Percentiles rank a stretch among this genome's conserved stretches.
These are phyloP conservation scores for Argentina anserina DNA, from an alignment of 306 rosid species.

Conservation along the genomic window DNA sequence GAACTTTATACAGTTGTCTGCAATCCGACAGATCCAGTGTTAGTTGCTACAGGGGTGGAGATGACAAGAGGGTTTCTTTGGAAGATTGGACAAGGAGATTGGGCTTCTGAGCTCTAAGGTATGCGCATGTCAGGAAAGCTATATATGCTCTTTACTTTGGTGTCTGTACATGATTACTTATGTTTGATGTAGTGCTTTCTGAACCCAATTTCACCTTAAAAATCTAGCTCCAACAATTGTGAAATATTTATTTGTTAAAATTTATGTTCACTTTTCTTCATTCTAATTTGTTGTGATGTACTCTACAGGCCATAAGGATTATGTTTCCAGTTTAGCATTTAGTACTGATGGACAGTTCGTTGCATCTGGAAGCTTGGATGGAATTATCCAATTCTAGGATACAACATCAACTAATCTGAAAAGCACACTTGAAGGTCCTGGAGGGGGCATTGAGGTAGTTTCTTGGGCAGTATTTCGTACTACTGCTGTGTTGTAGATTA, in stretches of 20 bases:
- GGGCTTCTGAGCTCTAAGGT: slow-evolving; percentile 80
- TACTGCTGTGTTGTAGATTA: slow-evolving; percentile 1
- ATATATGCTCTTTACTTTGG: slow-evolving; percentile 7
- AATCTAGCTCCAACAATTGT: background rate
- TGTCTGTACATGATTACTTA: background rate
- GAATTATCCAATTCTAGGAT: slow-evolving; percentile 75
- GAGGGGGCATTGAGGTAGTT: slow-evolving; percentile 73
- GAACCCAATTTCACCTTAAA: background rate
- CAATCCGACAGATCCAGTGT: slow-evolving; percentile 61
- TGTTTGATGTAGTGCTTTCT: background rate
- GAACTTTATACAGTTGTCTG: slow-evolving; percentile 76
- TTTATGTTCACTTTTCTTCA: slow-evolving; percentile 6
- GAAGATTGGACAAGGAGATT: slow-evolving; percentile 77
- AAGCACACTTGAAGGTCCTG: slow-evolving; percentile 66
- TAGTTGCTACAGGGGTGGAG: slow-evolving; percentile 88
- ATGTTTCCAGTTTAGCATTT: slow-evolving; percentile 70
- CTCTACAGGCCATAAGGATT: slow-evolving; percentile 69
- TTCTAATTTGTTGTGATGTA: slow-evolving; percentile 5
- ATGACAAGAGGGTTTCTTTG: slow-evolving; percentile 89
- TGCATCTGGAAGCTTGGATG: slow-evolving; percentile 82
- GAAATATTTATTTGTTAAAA: slow-evolving; percentile 9
- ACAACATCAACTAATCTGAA: slow-evolving; percentile 43
- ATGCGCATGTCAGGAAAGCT: slow-evolving; percentile 16
- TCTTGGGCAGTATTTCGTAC: slow-evolving; percentile 4
- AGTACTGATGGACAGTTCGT: slow-evolving; percentile 74